A percentile compares a stretch with the other conserved stretches of the same genome.
Evolutionary conservation across 192 early-diverging fungal genomes (phyloP).

Genomic region (Dissophora ornata): DNA sequence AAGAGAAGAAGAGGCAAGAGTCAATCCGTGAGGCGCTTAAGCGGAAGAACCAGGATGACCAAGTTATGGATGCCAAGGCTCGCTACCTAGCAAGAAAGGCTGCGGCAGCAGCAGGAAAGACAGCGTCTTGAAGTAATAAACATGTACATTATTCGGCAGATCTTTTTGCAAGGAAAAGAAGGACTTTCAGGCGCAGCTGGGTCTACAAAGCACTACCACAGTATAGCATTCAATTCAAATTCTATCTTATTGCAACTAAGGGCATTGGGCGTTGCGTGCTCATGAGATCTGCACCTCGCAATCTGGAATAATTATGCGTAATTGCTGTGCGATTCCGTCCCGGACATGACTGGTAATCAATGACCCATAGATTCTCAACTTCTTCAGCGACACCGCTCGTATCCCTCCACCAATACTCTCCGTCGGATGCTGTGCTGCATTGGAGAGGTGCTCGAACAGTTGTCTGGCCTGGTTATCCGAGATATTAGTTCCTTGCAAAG

Average conservation of each 20-base stretch:
- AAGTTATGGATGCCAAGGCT: conserved; percentile 60
- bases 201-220: too few relatives aligned
- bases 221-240: too few relatives aligned
- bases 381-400: conserved; percentile 2
- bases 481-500: conserved; percentile 20
- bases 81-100: conserved; percentile 62
- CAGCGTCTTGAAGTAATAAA: conserved; percentile 6
- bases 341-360: conserved; percentile 4
- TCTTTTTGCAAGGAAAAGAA: too few relatives aligned
- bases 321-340: neutral
- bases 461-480: conserved; percentile 14
- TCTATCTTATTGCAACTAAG: too few relatives aligned
- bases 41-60: conserved; percentile 62
- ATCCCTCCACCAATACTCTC: neutral
- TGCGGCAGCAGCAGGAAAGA: conserved; percentile 20
- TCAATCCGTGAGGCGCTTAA: conserved; percentile 50
- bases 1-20: conserved; percentile 63
- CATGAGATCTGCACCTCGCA: conserved; percentile 6
- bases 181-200: too few relatives aligned
- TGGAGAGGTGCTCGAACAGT: neutral
- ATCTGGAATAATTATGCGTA: neutral
- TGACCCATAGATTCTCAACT: conserved; percentile 9
- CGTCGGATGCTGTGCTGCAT: too few relatives aligned
- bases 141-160: neutral
- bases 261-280: too few relatives aligned